phyloP scores from a whole-genome alignment of 805 yeast species.

The Candida nitratophila region DNA sequence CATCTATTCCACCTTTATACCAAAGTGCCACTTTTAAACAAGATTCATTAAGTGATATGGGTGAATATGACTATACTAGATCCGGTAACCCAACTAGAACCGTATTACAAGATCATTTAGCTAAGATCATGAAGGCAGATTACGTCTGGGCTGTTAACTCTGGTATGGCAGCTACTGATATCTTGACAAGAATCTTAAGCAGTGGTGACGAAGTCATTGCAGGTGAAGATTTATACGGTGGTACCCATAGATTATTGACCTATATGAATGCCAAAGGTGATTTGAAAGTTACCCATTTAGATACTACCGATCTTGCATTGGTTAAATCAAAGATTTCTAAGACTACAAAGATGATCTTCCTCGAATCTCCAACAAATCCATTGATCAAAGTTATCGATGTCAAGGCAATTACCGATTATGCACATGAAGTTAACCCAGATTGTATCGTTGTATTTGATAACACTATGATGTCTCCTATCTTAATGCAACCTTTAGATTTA shows the following conservation, averaged over 20 bases:
- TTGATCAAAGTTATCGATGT: constrained; percentile 83
- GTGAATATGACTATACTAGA: constrained; percentile 81
- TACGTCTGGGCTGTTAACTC: constrained; percentile 76
- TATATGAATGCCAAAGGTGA: constrained; percentile 59
- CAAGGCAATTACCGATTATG: constrained; percentile 53
- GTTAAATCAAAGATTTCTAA: constrained; percentile 49
- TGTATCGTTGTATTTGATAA: constrained; percentile 81
- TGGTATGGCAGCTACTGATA: constrained; percentile 92
- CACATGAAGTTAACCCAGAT: constrained; percentile 62
- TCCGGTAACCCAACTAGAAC: constrained; percentile 94
- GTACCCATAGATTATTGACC: constrained; percentile 79
- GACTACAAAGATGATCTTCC: constrained; percentile 68
- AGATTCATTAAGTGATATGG: constrained; percentile 62
- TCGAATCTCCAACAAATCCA: constrained; percentile 94
- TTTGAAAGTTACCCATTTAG: constrained; percentile 65
- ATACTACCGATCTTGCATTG: constrained; percentile 65
- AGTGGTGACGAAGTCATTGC: constrained; percentile 92
- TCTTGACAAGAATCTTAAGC: constrained; percentile 61
- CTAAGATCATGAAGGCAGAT: constrained; percentile 71
- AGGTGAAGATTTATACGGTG: constrained; percentile 94
- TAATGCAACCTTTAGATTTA: constrained; percentile 76
- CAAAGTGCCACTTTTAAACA: constrained; percentile 95
- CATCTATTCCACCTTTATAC: constrained; percentile 84
- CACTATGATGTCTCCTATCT: constrained; percentile 93
- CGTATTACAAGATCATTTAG: constrained; percentile 67